These are phyloP conservation scores for Jatropha podagrica DNA, from an alignment of 441 rosid genomes.

Conservation along the genomic window DNA sequence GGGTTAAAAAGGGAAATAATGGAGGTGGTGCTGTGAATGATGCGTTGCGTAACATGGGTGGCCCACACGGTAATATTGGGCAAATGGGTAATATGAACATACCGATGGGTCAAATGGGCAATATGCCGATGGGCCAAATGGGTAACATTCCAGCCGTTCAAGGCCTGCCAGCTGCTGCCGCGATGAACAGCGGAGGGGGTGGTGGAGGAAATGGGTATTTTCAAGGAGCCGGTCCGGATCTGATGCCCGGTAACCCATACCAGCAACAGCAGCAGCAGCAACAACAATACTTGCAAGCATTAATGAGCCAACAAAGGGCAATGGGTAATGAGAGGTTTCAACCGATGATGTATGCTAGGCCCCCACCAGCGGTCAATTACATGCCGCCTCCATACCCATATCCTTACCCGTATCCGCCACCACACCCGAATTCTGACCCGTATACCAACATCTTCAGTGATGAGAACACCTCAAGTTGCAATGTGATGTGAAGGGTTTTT, in stretches of 20 bases:
- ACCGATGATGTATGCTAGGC: slow-evolving; percentile 91
- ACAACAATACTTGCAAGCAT: slow-evolving; percentile 60
- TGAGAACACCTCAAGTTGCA: slow-evolving; percentile 88
- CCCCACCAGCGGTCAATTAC: slow-evolving; percentile 80
- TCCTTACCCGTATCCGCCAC: slow-evolving; percentile 40
- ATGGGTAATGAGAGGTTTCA: slow-evolving; percentile 80
- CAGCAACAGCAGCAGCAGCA: slow-evolving; percentile 60
- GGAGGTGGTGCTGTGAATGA: slow-evolving; percentile 33
- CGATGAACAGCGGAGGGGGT: slow-evolving; percentile 35
- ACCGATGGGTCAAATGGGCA: slow-evolving; percentile 49
- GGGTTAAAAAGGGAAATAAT: slow-evolving; percentile 40
- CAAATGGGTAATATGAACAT: slow-evolving; percentile 42
- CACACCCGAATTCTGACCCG: slow-evolving; percentile 39
- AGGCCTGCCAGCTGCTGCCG: slow-evolving; percentile 61
- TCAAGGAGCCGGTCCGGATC: slow-evolving; percentile 67
- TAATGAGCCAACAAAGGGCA: slow-evolving; percentile 83
- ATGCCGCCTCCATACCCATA: slow-evolving; percentile 68
- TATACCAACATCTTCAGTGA: slow-evolving; percentile 70
- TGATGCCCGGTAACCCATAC: slow-evolving; percentile 60
- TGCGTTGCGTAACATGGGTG: slow-evolving; percentile 40
- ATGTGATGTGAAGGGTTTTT: slow-evolving; percentile 52
- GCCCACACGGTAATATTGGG: slow-evolving; percentile 40
- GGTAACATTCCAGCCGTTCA: slow-evolving; percentile 62
- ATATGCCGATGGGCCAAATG: slow-evolving; percentile 45
- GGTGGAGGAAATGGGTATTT: slow-evolving; percentile 47